Evolutionary conservation across 2,329 filamentous ascomycete genomes (phyloP), one percentile per base, ranked within the genome.

Genomic region (Lecanosticta acicola): DNA sequence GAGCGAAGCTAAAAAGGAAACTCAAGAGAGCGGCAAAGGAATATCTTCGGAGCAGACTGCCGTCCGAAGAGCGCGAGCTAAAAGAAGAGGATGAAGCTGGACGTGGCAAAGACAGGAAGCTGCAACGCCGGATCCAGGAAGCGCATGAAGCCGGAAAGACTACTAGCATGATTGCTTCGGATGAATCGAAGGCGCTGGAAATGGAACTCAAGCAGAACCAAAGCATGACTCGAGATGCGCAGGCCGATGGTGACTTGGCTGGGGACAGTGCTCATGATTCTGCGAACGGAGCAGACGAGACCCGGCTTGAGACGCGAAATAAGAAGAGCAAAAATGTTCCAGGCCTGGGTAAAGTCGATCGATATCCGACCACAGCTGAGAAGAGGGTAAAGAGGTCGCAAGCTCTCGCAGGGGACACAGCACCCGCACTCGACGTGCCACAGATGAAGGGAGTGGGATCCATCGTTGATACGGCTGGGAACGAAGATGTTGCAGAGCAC

Each of bases 261-360:
- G 26, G 17, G 32, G 17, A n/a, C n/a, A 34, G n/a, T 4, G 32
- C 4, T n/a, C 26, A 32, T 4, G 32, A 34, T n/a, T 40, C 24
- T 10, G 26, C 19, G 1, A 45, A 29, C 32, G 39, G 42, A 14
- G 41, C 26, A 33, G 40, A 36, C 32, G 32, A 39, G 36, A 45
- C 70, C 35, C 58, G 64, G 1, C 53, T 71, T 4, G 63, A 69
- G 32, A 54, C 57, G 11, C 71, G 61, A 35, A 45, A 56, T n/a
- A 33, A 43, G 18, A 40, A 52, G 3, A 46, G 54, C 14, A 49
- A 57, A 14, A 49, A 56, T 32, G 60, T 56, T n/a, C n/a, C n/a
- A n/a, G n/a, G n/a, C n/a, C n/a, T n/a, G n/a, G n/a, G n/a, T n/a
- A n/a, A n/a, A n/a, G n/a, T n/a, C n/a, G n/a, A n/a, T n/a, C n/a